Evolutionary conservation across 2,329 filamentous ascomycete genomes (phyloP).

Genomic region (Coleophoma eucalyptorum): DNA sequence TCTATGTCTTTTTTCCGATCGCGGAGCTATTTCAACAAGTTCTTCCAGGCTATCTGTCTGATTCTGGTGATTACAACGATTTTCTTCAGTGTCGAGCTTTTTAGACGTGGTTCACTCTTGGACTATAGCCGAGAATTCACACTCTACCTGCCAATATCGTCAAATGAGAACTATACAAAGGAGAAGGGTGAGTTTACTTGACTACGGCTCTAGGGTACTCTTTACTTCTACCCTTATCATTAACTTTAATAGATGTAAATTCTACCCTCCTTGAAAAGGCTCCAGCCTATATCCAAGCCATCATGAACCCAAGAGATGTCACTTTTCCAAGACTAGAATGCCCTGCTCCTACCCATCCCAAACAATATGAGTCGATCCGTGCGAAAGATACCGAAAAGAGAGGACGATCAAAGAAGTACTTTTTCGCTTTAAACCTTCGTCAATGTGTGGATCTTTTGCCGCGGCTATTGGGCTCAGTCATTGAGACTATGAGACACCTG

Average conservation of each 20-base stretch:
- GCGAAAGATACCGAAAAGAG: background rate
- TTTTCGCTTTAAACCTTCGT: constrained; percentile 50
- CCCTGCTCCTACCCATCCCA: background rate
- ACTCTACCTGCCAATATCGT: too few species aligned
- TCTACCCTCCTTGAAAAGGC: background rate
- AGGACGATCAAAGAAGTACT: constrained; percentile 28
- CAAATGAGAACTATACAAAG: too few species aligned
- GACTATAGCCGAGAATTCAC: too few species aligned
- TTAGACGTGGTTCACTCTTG: too few species aligned
- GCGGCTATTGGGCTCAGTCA: constrained; percentile 45
- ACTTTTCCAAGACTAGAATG: constrained; percentile 1
- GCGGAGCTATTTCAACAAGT: too few species aligned
- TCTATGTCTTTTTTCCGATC: too few species aligned
- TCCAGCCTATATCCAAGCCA: constrained; percentile 1
- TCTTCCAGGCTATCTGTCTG: too few species aligned
- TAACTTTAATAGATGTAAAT: background rate
- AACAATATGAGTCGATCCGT: constrained; percentile 1
- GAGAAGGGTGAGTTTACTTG: too few species aligned
- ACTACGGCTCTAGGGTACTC: too few species aligned
- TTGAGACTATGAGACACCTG: constrained; percentile 45
- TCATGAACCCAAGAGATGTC: constrained; percentile 2
- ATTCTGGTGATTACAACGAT: too few species aligned
- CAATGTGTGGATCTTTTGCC: constrained; percentile 41
- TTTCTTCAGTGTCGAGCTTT: too few species aligned
- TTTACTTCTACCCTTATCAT: too few species aligned